Base-by-base conservation (phyloP, 305 asterid species). In the Stenogyne calaminthoides region DNA sequence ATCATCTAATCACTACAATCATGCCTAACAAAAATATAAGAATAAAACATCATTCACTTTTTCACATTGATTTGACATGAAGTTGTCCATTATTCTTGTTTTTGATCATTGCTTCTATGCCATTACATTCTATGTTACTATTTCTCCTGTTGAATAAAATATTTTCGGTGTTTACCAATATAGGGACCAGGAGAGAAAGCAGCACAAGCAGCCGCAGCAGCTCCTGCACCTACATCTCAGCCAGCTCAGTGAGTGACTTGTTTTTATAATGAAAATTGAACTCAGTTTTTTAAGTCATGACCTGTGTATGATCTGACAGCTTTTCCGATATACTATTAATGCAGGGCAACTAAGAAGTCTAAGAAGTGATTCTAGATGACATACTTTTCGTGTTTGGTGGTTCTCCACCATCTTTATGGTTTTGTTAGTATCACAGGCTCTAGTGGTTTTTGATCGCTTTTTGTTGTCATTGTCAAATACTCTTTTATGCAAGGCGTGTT, bases 111-210 rank as follows among this genome's bases (percentile, higher is more conserved):
- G 25, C 37, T 22, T 32, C 36, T 5, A 15, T 52, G 14, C 14
- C 36, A 32, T 32, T 32, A 32, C 36, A 32, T 32, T 27, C 7
- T 32, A 32, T 32, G 36, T 32, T 5, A 0, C 36, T 3, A 32
- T 32, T 32, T 32, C 36, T 32, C 36, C 36, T 32, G 36, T 32
- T 32, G 36, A 27, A 32, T 32, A 0, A 25, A 25, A 25, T 32
- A 14, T n/a, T 44, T 44, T 44, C 7, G 5, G 18, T 22, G 36
- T 15, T 42, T 20, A 15, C 37, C 0, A 11, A 27, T 55, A n/a
- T 84, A 93, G 98, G 98, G 97, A 39, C 97, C 97, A 2, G 91
- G 82, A 29, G 98, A 86, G 78, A 86, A 73, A 79, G 81, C 67
- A 44, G 87, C 85, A 29, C 82, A 84, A 25, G 77, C 88, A 4